Evolutionary conservation across 371 early-diverging fungal genomes (phyloP), one percentile per base, ranked within the genome.

Genomic region (Mucor sp.): DNA sequence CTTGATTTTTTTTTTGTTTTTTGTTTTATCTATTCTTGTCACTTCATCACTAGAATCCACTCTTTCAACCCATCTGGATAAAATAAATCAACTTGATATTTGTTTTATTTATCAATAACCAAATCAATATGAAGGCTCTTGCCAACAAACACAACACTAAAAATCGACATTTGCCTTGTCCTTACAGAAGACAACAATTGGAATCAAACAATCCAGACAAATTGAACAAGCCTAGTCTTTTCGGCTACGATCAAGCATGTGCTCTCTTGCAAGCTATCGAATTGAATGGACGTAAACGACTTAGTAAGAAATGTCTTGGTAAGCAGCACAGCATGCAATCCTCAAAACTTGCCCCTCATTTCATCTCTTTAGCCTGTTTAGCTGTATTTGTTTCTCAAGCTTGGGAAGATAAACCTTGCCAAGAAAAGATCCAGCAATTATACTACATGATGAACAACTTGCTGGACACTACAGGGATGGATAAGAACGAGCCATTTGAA

Each of bases 331-430:
- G 6, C n/a, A 9, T 43, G 14, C 50, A 50, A 56, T 62, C 33
- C 37, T 33, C 27, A 65, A 39, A 25, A 50, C 32, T 19, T 35
- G 27, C n/a, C 30, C 32, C n/a, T 19, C 27, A n/a, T 6, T 33
- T 56, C 30, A 61, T 37, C 59, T 56, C 58, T 55, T 30, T 62
- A 82, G 83, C 72, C 19, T 74, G 73, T 58, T 69, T 82, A 21
- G 78, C 83, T 17, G 48, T 65, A 7, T 80, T 62, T 68, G 77
- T 82, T 21, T 63, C 75, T 14, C 73, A 77, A 43, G 74, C 79
- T 57, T 82, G 83, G 83, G 83, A 82, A 57, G 69, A 60, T 19
- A 75, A 80, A 33, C 75, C 74, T 4, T 69, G 68, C 53, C 65
- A 67, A 63, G 58, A 72, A 37, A 74, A 72, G 56, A 65, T 74